These are phyloP conservation scores for Inonotus hispidus DNA, from an alignment of 1,284 basidiomycete species.

Conservation along the genomic window DNA sequence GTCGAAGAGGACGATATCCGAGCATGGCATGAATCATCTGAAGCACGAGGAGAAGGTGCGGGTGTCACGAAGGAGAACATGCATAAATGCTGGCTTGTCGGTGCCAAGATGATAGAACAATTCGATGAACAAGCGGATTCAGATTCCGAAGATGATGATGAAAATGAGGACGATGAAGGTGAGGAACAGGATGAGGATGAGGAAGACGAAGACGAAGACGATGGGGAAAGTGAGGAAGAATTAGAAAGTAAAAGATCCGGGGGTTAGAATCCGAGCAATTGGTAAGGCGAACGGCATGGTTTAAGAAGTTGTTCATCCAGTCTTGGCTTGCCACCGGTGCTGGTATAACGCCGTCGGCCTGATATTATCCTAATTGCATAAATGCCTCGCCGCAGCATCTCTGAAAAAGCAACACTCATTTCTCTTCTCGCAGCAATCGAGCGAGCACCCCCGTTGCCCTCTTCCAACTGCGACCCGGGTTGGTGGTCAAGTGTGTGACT, in stretches of 20 bases:
- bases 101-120: constrained; percentile 67
- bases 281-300: background rate
- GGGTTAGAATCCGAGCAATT: background rate
- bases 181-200: background rate
- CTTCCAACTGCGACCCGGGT: background rate
- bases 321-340: background rate
- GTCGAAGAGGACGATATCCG: constrained; percentile 78
- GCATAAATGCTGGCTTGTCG: constrained; percentile 67
- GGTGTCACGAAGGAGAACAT: constrained; percentile 46
- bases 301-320: background rate
- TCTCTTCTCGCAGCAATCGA: background rate
- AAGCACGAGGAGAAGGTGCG: constrained; percentile 34
- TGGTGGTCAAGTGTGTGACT: background rate
- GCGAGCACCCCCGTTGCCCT: background rate
- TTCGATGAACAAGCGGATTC: constrained; percentile 58
- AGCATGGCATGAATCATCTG: constrained; percentile 54
- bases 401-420: background rate
- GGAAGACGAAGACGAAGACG: background rate
- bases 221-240: background rate
- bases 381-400: too few relatives aligned
- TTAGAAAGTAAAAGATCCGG: background rate
- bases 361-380: too few relatives aligned
- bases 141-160: constrained; percentile 18
- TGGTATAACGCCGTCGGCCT: background rate
- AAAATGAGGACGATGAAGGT: constrained; percentile 19